These are phyloP conservation scores for Suhomyces faveliae DNA, from an alignment of 805 yeast species.

Conservation along the genomic window DNA sequence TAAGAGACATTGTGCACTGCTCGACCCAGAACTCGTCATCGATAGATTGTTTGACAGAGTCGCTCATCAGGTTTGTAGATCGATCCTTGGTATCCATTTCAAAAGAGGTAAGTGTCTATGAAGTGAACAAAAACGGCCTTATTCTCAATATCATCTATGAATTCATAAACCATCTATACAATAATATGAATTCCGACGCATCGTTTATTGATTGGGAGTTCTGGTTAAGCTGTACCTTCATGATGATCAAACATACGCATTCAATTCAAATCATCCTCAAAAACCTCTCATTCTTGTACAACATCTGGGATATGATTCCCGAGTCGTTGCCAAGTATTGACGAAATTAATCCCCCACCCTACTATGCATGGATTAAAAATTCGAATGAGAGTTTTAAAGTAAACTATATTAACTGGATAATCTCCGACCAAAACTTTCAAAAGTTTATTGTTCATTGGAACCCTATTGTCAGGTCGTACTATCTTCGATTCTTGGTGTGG, in stretches of 20 bases:
- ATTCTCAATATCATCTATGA: constrained; percentile 42
- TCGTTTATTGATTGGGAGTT: constrained; percentile 65
- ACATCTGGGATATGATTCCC: constrained; percentile 72
- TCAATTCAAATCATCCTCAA: constrained; percentile 63
- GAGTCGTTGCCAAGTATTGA: constrained; percentile 19
- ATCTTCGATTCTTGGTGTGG: constrained; percentile 66
- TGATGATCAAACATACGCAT: constrained; percentile 58
- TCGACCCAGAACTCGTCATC: constrained; percentile 10
- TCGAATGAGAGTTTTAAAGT: constrained; percentile 43
- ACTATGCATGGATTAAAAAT: constrained; percentile 39
- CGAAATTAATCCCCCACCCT: constrained; percentile 8
- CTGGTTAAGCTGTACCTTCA: constrained; percentile 62
- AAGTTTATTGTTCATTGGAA: constrained; percentile 74
- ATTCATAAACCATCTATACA: constrained; percentile 33
- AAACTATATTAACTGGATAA: constrained; percentile 54
- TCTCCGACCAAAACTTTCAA: constrained; percentile 51
- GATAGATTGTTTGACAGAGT: constrained; percentile 21
- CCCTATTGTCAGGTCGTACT: constrained; percentile 71
- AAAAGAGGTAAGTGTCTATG: constrained; percentile 34
- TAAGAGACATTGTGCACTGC: constrained; percentile 33
- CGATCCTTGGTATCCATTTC: constrained; percentile 36
- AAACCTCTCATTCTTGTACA: constrained; percentile 64
- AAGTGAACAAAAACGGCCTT: constrained; percentile 36
- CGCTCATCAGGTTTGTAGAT: constrained; percentile 28
- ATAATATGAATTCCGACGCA: constrained; percentile 16